Conservation (phyloP, 228 moss, liverwort and hornwort genomes). For the Sphagnum magellanicum region DNA sequence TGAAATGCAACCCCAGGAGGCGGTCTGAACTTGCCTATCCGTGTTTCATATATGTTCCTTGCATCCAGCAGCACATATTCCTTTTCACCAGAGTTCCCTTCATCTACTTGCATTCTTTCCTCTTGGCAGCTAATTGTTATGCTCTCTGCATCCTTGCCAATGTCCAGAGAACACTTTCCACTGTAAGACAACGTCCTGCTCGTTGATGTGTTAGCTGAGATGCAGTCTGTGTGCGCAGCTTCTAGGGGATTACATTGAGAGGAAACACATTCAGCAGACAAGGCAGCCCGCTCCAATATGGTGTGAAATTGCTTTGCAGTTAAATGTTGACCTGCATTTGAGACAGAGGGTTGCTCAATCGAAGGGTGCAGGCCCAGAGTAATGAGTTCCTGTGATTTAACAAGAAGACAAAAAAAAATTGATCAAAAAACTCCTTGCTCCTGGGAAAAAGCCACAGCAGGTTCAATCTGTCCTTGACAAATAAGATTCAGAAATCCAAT, state of each 20-base stretch:
- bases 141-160: neutral
- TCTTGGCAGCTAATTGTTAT: neutral
- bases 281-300: conserved; percentile 21
- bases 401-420: no score
- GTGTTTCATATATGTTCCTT: conserved; percentile 82
- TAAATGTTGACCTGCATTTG: conserved; percentile 57
- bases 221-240: no score
- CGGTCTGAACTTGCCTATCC: conserved; percentile 73
- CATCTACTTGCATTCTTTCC: neutral
- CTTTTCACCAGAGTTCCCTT: neutral
- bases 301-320: conserved; percentile 61
- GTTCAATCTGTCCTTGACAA: neutral
- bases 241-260: no score
- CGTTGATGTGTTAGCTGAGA: no score
- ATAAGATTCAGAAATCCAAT: neutral
- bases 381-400: conserved; percentile 54
- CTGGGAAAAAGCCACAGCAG: no score
- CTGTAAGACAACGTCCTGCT: no score
- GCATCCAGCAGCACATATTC: conserved; percentile 66
- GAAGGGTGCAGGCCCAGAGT: conserved; percentile 53
- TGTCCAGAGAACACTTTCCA: no score
- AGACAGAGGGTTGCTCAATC: conserved; percentile 29
- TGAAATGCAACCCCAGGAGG: conserved; percentile 48
- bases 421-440: no score
- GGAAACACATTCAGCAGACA: neutral